These are phyloP conservation scores for Lactarius pseudohatsudake DNA, from an alignment of 768 basidiomycete species.

Conservation along the genomic window DNA sequence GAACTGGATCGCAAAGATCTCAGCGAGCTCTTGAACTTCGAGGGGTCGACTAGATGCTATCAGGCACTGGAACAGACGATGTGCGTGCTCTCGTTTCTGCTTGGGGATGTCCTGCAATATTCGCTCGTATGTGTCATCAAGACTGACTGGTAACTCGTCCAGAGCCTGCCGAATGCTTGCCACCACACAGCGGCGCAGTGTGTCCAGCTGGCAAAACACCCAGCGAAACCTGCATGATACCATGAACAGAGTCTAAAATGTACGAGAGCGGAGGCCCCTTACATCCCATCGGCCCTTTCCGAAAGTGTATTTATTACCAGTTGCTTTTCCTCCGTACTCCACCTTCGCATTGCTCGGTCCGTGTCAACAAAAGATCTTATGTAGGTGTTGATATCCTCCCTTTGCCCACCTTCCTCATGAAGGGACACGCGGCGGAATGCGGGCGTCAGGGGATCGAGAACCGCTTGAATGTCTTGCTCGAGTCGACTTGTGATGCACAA, in stretches of 20 bases:
- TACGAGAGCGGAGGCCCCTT: background rate
- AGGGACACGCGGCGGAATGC: background rate
- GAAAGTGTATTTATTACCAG: background rate
- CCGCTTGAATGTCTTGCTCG: background rate
- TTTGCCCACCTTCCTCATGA: conserved; percentile 12
- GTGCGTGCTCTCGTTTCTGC: background rate
- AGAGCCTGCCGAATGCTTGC: background rate
- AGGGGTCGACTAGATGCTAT: background rate
- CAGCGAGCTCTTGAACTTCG: conserved; percentile 1
- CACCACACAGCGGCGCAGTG: background rate
- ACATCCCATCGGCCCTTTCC: conserved; percentile 9
- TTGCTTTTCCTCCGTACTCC: conserved; percentile 7
- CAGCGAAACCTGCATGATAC: background rate
- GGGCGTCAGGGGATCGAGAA: background rate
- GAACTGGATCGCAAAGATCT: background rate
- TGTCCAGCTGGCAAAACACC: conserved; percentile 7
- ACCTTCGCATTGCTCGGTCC: conserved; percentile 6
- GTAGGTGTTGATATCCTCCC: conserved; percentile 2
- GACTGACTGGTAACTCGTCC: background rate
- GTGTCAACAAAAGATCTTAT: background rate
- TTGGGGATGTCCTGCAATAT: background rate
- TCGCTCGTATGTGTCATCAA: conserved; percentile 1
- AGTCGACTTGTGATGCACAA: conserved; percentile 13
- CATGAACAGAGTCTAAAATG: background rate
- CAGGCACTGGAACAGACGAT: conserved; percentile 8